A percentile compares a stretch with the other conserved stretches of the same genome.
phyloP scores from a whole-genome alignment of 179 eudicot species.

The Spinacia oleracea region DNA sequence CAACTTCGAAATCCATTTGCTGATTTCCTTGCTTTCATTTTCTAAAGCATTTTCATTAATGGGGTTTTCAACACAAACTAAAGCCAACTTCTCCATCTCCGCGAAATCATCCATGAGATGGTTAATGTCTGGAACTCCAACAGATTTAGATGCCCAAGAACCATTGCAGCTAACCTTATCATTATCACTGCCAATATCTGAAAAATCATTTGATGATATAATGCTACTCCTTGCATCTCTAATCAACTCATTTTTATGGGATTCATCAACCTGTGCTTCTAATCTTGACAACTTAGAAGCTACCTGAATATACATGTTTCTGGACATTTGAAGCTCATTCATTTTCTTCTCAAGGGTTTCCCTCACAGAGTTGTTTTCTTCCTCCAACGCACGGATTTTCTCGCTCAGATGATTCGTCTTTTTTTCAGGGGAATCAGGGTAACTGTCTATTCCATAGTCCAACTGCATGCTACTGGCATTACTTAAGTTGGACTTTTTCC shows the following conservation, averaged over 20 bases:
- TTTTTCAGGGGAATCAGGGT: constrained; percentile 44
- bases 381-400: constrained; percentile 58
- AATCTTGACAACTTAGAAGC: constrained; percentile 46
- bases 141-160: constrained; percentile 65
- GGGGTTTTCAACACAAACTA: constrained; percentile 57
- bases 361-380: constrained; percentile 62
- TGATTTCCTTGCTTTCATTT: constrained; percentile 23
- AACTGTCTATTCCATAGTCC: constrained; percentile 38
- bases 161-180: constrained; percentile 71
- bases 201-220: constrained; percentile 37
- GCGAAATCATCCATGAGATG: constrained; percentile 88
- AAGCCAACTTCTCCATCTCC: constrained; percentile 92
- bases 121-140: constrained; percentile 58
- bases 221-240: constrained; percentile 23
- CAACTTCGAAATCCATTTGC: constrained; percentile 46
- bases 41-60: constrained; percentile 26
- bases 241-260: constrained; percentile 31
- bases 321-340: constrained; percentile 49
- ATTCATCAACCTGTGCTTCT: constrained; percentile 49
- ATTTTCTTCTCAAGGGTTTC: constrained; percentile 46
- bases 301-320: constrained; percentile 41
- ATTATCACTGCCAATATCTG: constrained; percentile 76
- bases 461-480: constrained; percentile 31
- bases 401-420: constrained; percentile 48
- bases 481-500: constrained; percentile 53